Evolutionary conservation across 306 rosid species (phyloP).

Genomic region (Citrullus amarus): DNA sequence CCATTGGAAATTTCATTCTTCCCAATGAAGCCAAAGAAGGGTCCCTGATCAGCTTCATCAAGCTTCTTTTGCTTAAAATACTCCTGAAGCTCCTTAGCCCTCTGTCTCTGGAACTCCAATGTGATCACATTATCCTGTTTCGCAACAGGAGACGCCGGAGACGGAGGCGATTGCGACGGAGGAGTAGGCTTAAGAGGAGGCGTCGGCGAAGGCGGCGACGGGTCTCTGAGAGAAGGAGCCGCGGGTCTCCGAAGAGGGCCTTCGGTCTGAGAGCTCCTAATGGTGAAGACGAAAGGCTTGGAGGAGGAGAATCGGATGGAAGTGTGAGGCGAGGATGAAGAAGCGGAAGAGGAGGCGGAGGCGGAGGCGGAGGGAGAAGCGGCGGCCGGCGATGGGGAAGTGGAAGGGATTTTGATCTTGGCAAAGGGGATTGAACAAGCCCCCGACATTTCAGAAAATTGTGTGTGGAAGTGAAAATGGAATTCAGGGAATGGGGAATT

Average conservation of each 20-base stretch:
- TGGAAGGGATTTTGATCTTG: conserved; percentile 38
- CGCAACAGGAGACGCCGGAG: conserved; percentile 9
- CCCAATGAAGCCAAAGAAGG: conserved; percentile 74
- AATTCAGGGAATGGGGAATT: neutral
- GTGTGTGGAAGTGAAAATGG: neutral
- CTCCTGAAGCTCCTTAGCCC: conserved; percentile 95
- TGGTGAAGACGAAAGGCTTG: conserved; percentile 22
- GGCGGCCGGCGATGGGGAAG: conserved; percentile 25
- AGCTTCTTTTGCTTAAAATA: conserved; percentile 86
- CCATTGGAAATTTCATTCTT: conserved; percentile 85
- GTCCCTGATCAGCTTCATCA: conserved; percentile 66
- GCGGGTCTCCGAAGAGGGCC: conserved; percentile 91
- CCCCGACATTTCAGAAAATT: conserved; percentile 38
- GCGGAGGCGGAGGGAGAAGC: conserved; percentile 27
- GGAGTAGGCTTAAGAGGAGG: conserved; percentile 31
- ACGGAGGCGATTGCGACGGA: conserved; percentile 42
- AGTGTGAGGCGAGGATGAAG: conserved; percentile 25
- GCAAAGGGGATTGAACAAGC: conserved; percentile 58
- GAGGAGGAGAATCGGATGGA: conserved; percentile 24
- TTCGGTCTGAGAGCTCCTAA: conserved; percentile 66
- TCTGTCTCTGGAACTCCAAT: conserved; percentile 86
- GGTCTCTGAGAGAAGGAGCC: conserved; percentile 60
- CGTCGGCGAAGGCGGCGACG: conserved; percentile 19
- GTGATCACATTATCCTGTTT: conserved; percentile 45
- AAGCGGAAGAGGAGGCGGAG: neutral